Base-by-base conservation (phyloP, 2,329 filamentous ascomycete species). In the Venturia effusa region DNA sequence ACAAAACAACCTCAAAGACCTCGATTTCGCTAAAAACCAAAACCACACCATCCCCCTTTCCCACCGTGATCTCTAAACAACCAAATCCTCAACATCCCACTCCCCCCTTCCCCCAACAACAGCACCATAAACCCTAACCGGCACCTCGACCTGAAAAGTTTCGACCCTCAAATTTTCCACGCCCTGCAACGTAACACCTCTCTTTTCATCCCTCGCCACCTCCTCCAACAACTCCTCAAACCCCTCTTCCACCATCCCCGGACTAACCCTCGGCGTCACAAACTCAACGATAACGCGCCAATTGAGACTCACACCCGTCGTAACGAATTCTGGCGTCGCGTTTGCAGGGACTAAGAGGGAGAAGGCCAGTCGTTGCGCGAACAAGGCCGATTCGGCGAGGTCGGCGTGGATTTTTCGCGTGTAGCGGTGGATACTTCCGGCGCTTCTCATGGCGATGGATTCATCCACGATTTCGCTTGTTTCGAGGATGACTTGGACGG, bases 241-340 rank as follows among this genome's bases (percentile, higher is more conserved):
- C 0, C 65, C 65, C 41, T 71, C 73, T 39, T 71, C 70, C 5
- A 24, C 64, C 30, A 62, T 57, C 32, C 61, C 65, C 63, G 69
- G 66, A 60, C 68, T 68, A 24, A 82, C 72, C 22, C 82, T 84
- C 6, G 89, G 87, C 6, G 93, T 93, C 32, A 96, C 92, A 75
- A 99, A 99, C 75, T 97, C 92, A 65, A 99, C 85, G 1, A 90
- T 81, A 40, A 99, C 79, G 73, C 88, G 89, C 94, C 94, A 99
- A 68, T 91, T 88, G 32, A 97, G 79, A 67, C 84, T 89, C 4
- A 99, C 84, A 1, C 92, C 92, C 66, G 86, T 96, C 0, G 94
- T 99, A 59, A 95, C 83, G 68, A 99, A 96, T 67, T 94, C 92
- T 0, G 94, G 94, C 0, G 92, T 96, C 0, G 90, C 92, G 17